Base-by-base conservation (phyloP, 495 filamentous ascomycete species). In the Talaromyces thailandensis region DNA sequence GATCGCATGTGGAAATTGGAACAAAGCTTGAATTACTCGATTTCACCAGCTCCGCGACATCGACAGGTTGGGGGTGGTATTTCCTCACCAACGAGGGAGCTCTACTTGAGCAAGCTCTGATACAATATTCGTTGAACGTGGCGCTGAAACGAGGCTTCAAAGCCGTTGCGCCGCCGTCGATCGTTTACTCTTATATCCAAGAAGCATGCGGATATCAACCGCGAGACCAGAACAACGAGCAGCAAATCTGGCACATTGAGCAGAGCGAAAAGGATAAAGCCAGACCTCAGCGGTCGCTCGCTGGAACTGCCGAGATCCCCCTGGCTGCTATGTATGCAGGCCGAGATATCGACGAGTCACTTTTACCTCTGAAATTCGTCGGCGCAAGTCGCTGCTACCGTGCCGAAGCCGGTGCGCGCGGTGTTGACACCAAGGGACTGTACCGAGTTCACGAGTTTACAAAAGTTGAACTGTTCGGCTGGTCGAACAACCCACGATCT, bases 381-480 rank as follows among this genome's bases (percentile, higher is more conserved):
- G 94, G 89, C 6, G 84, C 88, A 1, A 95, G 90, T 50, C 82
- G 94, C 4, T 94, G 91, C 75, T 98, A 96, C 70, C 87, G 94
- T 53, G 94, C 94, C 16, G 94, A 98, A 74, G 95, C 94, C 1
- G 94, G 94, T 21, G 87, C 90, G 5, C 81, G 94, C 21, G 94
- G 94, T 32, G 85, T 84, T 24, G 91, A 96, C 45, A 95, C 90
- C 7, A 97, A 97, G 75, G 94, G 94, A 8, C 80, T 98, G 6
- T 98, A 98, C 75, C 87, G 94, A 12, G 94, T 98, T n/a, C 94
- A 98, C 76, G 94, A 98, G 71, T 98, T 98, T 75, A 96, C 92
- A 43, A 98, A 98, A 69, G 93, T 98, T 1, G 94, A 98, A 71
- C 85, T 98, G 77, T 98, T 98, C 70, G 90, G 86, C 0, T 98